Evolutionary conservation across 1,139 yeast species (phyloP).

Genomic region (Pichia sp.): DNA sequence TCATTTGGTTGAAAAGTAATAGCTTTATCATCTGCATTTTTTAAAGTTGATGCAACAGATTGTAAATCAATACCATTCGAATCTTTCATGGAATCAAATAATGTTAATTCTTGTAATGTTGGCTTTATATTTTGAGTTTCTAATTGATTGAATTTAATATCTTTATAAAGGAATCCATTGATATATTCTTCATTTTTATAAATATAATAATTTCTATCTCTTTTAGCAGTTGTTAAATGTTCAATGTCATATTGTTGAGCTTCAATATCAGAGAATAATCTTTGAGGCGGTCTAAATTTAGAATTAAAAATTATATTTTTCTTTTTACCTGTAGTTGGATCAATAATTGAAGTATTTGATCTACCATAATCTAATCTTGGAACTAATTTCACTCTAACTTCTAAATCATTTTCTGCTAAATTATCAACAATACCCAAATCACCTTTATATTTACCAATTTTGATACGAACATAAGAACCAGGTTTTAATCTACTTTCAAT

Average conservation of each 20-base stretch:
- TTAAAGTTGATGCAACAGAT: slow-evolving; percentile 76
- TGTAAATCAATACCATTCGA: slow-evolving; percentile 75
- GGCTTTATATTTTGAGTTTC: slow-evolving; percentile 85
- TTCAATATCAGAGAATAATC: slow-evolving; percentile 73
- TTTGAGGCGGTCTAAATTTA: slow-evolving; percentile 71
- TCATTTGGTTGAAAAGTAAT: slow-evolving; percentile 87
- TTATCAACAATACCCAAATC: slow-evolving; percentile 92
- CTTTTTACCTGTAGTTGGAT: slow-evolving; percentile 46
- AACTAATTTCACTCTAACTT: slow-evolving; percentile 83
- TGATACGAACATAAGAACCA: slow-evolving; percentile 85
- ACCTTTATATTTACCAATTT: slow-evolving; percentile 86
- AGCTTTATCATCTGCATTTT: slow-evolving; percentile 50
- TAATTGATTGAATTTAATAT: slow-evolving; percentile 74
- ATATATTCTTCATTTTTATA: slow-evolving; percentile 85
- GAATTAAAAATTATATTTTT: slow-evolving; percentile 39
- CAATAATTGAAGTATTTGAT: slow-evolving; percentile 32
- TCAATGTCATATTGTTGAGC: slow-evolving; percentile 51
- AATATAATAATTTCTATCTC: slow-evolving; percentile 68
- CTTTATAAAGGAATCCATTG: slow-evolving; percentile 82
- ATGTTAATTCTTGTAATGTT: slow-evolving; percentile 77
- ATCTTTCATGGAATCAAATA: slow-evolving; percentile 62
- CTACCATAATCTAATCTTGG: slow-evolving; percentile 91
- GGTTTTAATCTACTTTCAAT: slow-evolving; percentile 84
- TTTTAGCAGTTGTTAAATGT: slow-evolving; percentile 45
- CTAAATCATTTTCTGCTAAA: slow-evolving; percentile 89